Evolutionary conservation across 495 filamentous ascomycete genomes (phyloP).

Genomic region (Cryomyces antarcticus): DNA sequence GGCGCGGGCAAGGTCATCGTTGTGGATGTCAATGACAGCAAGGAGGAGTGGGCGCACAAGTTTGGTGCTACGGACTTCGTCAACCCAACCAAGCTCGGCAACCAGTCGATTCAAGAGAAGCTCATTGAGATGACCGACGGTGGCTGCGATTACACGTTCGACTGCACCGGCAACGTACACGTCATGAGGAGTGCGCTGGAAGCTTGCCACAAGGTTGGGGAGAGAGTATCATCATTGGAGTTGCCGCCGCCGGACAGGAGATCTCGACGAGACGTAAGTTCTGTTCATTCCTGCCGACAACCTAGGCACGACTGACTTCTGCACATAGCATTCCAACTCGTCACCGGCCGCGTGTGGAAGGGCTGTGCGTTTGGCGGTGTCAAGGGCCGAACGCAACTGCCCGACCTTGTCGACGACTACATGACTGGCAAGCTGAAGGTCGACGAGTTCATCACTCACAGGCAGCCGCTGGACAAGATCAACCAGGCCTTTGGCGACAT

Average conservation of each 20-base stretch:
- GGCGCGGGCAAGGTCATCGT: conserved; percentile 81
- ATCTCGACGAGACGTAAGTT: conserved; percentile 84
- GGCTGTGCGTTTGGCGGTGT: conserved; percentile 95
- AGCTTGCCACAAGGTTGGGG: conserved; percentile 98
- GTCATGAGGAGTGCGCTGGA: conserved; percentile 94
- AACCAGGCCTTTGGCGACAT: conserved; percentile 82
- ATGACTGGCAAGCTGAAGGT: conserved; percentile 81
- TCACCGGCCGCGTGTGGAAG: conserved; percentile 94
- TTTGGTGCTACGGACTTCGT: conserved; percentile 96
- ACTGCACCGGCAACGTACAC: conserved; percentile 91
- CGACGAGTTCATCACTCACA: conserved; percentile 98
- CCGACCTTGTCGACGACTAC: conserved; percentile 77
- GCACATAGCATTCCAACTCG: conserved; percentile 77
- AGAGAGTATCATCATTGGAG: conserved; percentile 92
- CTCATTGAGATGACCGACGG: conserved; percentile 98
- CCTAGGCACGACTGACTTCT: background rate
- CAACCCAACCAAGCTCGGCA: conserved; percentile 59
- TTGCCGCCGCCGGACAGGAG: conserved; percentile 93
- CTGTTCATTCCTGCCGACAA: conserved; percentile 5
- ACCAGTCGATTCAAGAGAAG: conserved; percentile 67
- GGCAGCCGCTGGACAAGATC: conserved; percentile 58
- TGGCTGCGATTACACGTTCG: conserved; percentile 96
- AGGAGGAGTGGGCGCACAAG: conserved; percentile 81
- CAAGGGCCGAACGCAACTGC: conserved; percentile 88
- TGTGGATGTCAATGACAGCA: conserved; percentile 80